phyloP scores from a whole-genome alignment of 1,284 basidiomycete genomes.

The Violaceomyces palustris region DNA sequence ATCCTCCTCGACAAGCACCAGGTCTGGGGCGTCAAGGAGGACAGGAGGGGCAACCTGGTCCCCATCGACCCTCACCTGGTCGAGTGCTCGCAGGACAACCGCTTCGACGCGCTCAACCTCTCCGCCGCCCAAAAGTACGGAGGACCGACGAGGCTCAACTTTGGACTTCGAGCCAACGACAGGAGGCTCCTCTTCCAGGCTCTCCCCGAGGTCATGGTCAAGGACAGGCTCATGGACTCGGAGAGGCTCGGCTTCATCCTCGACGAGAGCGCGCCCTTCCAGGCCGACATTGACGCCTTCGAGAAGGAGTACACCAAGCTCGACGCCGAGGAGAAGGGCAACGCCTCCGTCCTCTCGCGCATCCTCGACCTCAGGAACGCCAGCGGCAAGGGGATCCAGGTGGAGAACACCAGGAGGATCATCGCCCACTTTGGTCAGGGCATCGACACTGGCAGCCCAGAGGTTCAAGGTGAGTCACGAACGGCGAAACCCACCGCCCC shows the following conservation, averaged over 20 bases:
- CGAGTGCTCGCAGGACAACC: conserved; percentile 5
- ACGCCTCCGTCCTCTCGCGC: conserved; percentile 65
- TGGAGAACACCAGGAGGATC: conserved; percentile 77
- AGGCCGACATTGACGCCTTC: conserved; percentile 29
- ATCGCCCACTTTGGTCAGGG: conserved; percentile 70
- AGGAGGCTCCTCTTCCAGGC: conserved; percentile 44
- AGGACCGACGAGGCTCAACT: conserved; percentile 45
- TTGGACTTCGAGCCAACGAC: conserved; percentile 34
- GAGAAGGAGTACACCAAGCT: conserved; percentile 27
- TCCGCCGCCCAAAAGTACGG: conserved; percentile 11
- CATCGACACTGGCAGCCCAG: conserved; percentile 73
- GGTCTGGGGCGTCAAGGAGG: conserved; percentile 46
- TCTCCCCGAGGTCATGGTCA: conserved; percentile 44
- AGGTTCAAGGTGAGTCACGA: conserved; percentile 73
- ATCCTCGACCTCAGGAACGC: conserved; percentile 81
- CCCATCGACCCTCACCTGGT: conserved; percentile 9
- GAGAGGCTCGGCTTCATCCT: conserved; percentile 23
- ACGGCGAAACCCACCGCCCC: neutral
- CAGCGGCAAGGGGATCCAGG: conserved; percentile 73
- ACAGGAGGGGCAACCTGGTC: conserved; percentile 43
- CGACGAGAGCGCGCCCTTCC: conserved; percentile 18
- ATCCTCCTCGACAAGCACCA: conserved; percentile 41
- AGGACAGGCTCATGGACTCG: conserved; percentile 43
- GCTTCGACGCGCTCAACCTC: conserved; percentile 1
- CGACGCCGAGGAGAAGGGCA: conserved; percentile 58